These are phyloP conservation scores for Monilinia aucupariae DNA, from an alignment of 2,329 filamentous ascomycete species.

Conservation along the genomic window DNA sequence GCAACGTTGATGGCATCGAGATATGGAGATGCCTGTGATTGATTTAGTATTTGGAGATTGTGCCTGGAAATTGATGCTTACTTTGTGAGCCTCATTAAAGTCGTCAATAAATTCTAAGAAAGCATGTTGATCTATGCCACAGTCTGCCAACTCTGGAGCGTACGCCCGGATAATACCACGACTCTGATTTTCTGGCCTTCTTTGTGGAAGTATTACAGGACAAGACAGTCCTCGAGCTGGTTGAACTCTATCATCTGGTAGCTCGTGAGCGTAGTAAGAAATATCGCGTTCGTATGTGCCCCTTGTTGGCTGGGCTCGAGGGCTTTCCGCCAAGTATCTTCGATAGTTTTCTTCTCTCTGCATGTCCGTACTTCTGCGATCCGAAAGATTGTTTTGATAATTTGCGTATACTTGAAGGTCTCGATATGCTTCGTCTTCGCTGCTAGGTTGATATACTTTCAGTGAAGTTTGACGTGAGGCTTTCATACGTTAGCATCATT, in stretches of 20 bases:
- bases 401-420: conserved; percentile 12
- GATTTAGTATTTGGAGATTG: conserved; percentile 14
- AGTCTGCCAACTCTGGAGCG: conserved; percentile 41
- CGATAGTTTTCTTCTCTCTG: not conserved
- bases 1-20: conserved; percentile 41
- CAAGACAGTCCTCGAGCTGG: conserved; percentile 19
- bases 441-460: not conserved
- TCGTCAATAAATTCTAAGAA: conserved; percentile 46
- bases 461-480: not conserved
- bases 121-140: conserved; percentile 43
- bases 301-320: not conserved
- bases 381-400: not conserved
- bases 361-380: not conserved
- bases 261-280: conserved; percentile 6
- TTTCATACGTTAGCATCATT: not conserved
- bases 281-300: not conserved
- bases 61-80: not conserved
- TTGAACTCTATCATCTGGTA: not conserved
- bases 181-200: conserved; percentile 41
- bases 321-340: not conserved
- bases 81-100: conserved; percentile 37
- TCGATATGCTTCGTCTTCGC: conserved; percentile 1
- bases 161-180: conserved; percentile 46
- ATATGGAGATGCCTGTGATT: conserved; percentile 30
- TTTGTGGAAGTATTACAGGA: conserved; percentile 48